A percentile compares a stretch with the other conserved stretches of the same genome.
phyloP scores from a whole-genome alignment of 2,329 filamentous ascomycete genomes.

The Cladophialophora carrionii region DNA sequence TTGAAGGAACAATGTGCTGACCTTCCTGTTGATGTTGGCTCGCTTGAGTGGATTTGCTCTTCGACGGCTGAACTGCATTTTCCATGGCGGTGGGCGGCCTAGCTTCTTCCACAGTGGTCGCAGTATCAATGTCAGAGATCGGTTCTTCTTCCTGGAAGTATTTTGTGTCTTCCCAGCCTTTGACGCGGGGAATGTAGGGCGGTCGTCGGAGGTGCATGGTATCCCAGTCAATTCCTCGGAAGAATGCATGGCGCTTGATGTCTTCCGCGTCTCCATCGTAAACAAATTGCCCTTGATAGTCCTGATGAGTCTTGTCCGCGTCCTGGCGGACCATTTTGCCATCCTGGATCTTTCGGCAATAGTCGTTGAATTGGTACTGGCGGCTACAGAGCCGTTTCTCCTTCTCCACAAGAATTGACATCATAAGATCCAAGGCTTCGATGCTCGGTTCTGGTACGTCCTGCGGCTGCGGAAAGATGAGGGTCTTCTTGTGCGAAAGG shows the following conservation, averaged over 20 bases:
- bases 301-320: constrained; percentile 42
- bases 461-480: constrained; percentile 68
- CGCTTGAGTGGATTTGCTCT: constrained; percentile 16
- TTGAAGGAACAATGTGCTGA: constrained; percentile 38
- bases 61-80: constrained; percentile 1
- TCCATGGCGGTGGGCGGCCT: constrained; percentile 45
- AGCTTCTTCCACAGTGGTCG: constrained; percentile 44
- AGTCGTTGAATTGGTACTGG: constrained; percentile 72
- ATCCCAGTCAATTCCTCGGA: constrained; percentile 77
- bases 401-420: constrained; percentile 71
- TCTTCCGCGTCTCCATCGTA: constrained; percentile 83
- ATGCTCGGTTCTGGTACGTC: constrained; percentile 49
- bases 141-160: constrained; percentile 87
- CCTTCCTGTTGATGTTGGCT: constrained; percentile 37
- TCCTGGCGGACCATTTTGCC: constrained; percentile 32
- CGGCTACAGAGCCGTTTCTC: constrained; percentile 75
- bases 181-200: constrained; percentile 78
- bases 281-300: constrained; percentile 65
- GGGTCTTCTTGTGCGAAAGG: constrained; percentile 68
- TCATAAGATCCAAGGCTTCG: constrained; percentile 77
- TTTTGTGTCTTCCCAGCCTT: constrained; percentile 71
- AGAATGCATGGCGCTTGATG: constrained; percentile 88
- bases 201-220: constrained; percentile 70
- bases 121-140: constrained; percentile 64
- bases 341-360: constrained; percentile 38